Evolutionary conservation across 1,284 basidiomycete species (phyloP), one percentile per base, ranked within the genome.

Genomic region (Leccinum huronense): DNA sequence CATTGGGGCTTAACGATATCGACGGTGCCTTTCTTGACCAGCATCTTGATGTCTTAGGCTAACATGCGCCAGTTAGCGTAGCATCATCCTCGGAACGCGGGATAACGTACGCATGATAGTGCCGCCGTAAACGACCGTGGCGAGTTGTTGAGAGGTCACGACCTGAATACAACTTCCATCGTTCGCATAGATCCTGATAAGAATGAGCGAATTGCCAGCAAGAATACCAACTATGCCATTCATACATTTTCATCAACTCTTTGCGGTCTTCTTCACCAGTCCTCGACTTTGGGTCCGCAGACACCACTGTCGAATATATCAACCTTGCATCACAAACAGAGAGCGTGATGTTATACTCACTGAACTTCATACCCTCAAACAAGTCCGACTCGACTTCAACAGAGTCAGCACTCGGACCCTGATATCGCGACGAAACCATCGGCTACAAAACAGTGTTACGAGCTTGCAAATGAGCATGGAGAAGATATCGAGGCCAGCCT

Each of bases 1-100:
- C 94, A 97, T 34, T 83, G 78, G 0, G 95, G 92, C 61, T 83
- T 87, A 63, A 97, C 79, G 59, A 96, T 84, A 71, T 93, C 90
- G 63, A 85, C 77, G 1, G 79, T 77, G 6, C 80, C 86, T 71
- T 89, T 90, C 66, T 89, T 79, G 63, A 86, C 88, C 70, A 84
- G 80, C 71, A 83, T 73, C 76, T 86, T 85, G 62, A 91, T 77
- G 70, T 90, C 86, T 67, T 88, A 89, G 1, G 89, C 88, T 91
- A 60, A 84, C 83, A 16, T 48, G n/a, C 27, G 36, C 34, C 16
- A 16, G 23, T 71, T 7, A 72, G 57, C 16, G 23, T 10, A 9
- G 1, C 9, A 13, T 4, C 36, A 7, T 40, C 11, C n/a, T 34
- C 11, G 38, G 11, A 34, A 64, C 8, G 62, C 27, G 36, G 34